Base-by-base conservation (phyloP, 106 monocot genomes). In the Phalaenopsis equestris region DNA sequence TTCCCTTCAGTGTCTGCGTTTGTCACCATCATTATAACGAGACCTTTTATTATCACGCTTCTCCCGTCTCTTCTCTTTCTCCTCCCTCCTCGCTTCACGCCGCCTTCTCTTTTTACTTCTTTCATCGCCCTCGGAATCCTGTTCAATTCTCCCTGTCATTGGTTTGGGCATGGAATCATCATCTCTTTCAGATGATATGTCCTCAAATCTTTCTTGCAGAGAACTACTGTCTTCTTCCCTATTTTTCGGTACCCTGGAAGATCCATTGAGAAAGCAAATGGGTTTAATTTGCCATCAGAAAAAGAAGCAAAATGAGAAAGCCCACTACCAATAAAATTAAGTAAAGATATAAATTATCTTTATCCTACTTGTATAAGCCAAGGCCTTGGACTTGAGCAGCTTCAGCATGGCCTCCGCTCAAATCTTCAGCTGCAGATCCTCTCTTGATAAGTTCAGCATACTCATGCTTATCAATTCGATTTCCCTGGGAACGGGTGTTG, bases 381-480 rank as follows among this genome's bases (percentile, higher is more conserved):
- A 97, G 87, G 41, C 97, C 97, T 86, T 92, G 85, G 78, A 97
- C 97, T 81, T 92, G 94, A 73, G 97, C 97, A 79, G 97, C 97
- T 80, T 97, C 94, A 56, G 97, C 97, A 90, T 97, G 94, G 17
- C 97, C 97, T 37, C 86, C 97, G 47, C 94, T 94, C 67, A 97
- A 41, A 82, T 97, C 97, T 80, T 97, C 97, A 56, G 97, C 97
- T 75, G 94, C 90, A 37, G 97, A 97, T 75, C 86, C 89, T 85
- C 97, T 86, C 87, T 94, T 97, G 10, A 91, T 79, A 36, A 97
- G 94, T 58, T 97, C 97, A 47, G 92, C 90, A 81, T 94, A 97
- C 41, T 97, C 97, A 73, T 97, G 92, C 75, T 97, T 97, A 83
- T 97, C 97, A 37, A 97, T 84, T 17, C 82, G 82, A 78, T 89